These are phyloP conservation scores for Cyberlindnera euphorbiae DNA, from an alignment of 805 yeast genomes.

Conservation along the genomic window DNA sequence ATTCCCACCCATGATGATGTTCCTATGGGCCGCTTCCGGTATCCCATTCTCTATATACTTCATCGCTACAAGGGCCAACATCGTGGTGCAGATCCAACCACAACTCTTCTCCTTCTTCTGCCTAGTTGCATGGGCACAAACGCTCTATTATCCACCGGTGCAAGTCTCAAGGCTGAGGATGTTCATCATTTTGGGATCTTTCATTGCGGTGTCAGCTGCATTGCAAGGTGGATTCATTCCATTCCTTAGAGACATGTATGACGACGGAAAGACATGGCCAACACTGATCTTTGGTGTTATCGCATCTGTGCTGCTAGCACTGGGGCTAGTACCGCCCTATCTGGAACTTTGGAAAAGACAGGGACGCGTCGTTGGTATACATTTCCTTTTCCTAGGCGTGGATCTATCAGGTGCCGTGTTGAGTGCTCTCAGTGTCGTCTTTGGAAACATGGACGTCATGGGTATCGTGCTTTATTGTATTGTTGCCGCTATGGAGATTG, in stretches of 20 bases:
- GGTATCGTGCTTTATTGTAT: conserved; percentile 65
- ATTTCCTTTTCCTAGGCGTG: conserved; percentile 68
- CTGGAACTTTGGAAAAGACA: conserved; percentile 72
- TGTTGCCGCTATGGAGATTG: conserved; percentile 63
- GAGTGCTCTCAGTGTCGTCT: conserved; percentile 57
- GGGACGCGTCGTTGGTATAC: conserved; percentile 88
- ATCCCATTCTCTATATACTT: conserved; percentile 85
- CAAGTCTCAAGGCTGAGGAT: conserved; percentile 35
- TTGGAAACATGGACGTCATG: conserved; percentile 62
- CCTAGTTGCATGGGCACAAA: conserved; percentile 60
- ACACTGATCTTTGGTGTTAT: conserved; percentile 72
- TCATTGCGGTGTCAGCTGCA: conserved; percentile 47
- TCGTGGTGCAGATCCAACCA: conserved; percentile 85
- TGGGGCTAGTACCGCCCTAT: conserved; percentile 87
- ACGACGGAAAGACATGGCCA: conserved; percentile 65
- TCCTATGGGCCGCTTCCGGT: conserved; percentile 71
- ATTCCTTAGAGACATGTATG: conserved; percentile 57
- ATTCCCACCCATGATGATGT: conserved; percentile 76
- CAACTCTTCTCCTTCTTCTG: conserved; percentile 75
- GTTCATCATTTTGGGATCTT: conserved; percentile 30
- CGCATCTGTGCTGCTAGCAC: conserved; percentile 71
- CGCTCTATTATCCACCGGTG: conserved; percentile 75
- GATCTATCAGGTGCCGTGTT: conserved; percentile 83
- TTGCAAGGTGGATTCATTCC: conserved; percentile 65
- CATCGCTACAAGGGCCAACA: conserved; percentile 61